A percentile compares a stretch with the other conserved stretches of the same genome.
These are phyloP conservation scores for Candida namnaoensis DNA, from an alignment of 805 yeast species.

Conservation along the genomic window DNA sequence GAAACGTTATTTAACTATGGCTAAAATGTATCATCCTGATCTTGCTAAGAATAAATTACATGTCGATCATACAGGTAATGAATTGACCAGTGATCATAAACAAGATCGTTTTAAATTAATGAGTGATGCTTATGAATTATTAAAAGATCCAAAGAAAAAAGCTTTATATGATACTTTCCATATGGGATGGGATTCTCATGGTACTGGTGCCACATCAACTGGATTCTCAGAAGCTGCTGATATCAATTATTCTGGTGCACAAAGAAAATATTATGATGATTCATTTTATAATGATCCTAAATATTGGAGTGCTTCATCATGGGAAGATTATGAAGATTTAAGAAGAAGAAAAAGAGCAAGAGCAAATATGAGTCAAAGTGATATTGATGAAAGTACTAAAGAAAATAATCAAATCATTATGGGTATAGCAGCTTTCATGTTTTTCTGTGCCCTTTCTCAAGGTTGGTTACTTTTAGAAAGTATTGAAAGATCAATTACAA, in stretches of 20 bases:
- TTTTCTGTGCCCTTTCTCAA: constrained; percentile 29
- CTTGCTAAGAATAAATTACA: constrained; percentile 20
- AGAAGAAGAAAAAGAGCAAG: constrained; percentile 17
- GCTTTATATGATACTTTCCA: constrained; percentile 36
- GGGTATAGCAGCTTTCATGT: constrained; percentile 29
- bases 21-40: constrained; percentile 84
- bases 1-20: constrained; percentile 45
- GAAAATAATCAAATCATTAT: constrained; percentile 32
- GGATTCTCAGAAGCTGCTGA: constrained; percentile 18
- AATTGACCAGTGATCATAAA: constrained; percentile 24
- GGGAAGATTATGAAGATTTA: constrained; percentile 50
- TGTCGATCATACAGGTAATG: constrained; percentile 20
- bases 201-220: not conserved
- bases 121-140: constrained; percentile 49
- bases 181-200: constrained; percentile 32
- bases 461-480: constrained; percentile 29
- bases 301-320: constrained; percentile 55
- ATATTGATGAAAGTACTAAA: constrained; percentile 16
- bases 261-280: not conserved
- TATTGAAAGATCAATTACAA: constrained; percentile 24
- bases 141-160: constrained; percentile 35
- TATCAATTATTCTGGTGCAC: constrained; percentile 25
- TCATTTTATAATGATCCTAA: constrained; percentile 23
- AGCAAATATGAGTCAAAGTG: constrained; percentile 13
- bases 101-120: constrained; percentile 36